Percentiles rank a stretch among this genome's conserved stretches.
phyloP scores from a whole-genome alignment of 1,284 basidiomycete genomes.

The Ceratobasidium sp. region DNA sequence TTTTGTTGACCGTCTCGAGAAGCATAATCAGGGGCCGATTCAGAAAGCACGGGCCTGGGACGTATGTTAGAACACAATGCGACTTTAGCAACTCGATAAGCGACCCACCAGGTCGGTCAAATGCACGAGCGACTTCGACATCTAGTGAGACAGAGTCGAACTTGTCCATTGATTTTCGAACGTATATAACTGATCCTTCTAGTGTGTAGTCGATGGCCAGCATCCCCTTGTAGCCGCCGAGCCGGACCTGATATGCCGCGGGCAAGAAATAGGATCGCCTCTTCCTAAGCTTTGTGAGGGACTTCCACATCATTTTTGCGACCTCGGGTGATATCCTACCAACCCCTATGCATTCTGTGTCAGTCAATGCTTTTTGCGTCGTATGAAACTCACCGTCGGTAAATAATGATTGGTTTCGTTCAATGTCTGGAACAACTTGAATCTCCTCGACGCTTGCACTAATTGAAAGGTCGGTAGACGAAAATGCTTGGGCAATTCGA shows the following conservation, averaged over 20 bases:
- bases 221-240: constrained; percentile 62
- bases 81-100: constrained; percentile 59
- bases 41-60: constrained; percentile 45
- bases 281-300: constrained; percentile 58
- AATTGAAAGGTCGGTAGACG: constrained; percentile 72
- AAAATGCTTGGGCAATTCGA: constrained; percentile 77
- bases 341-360: constrained; percentile 65
- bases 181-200: constrained; percentile 59
- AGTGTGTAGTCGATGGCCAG: constrained; percentile 68
- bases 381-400: constrained; percentile 59
- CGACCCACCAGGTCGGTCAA: constrained; percentile 67
- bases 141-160: constrained; percentile 65
- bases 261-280: constrained; percentile 56
- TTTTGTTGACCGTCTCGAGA: constrained; percentile 65
- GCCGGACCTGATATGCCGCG: constrained; percentile 54
- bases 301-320: constrained; percentile 66
- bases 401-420: constrained; percentile 55
- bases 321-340: constrained; percentile 73
- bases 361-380: not conserved
- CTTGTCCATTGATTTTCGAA: constrained; percentile 73
- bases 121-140: constrained; percentile 74
- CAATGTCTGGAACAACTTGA: constrained; percentile 62
- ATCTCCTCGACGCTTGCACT: constrained; percentile 68
- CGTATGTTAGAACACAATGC: constrained; percentile 31
- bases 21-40: constrained; percentile 74